Conservation (phyloP, 129 eudicot species). For the Helianthus tuberosus region DNA sequence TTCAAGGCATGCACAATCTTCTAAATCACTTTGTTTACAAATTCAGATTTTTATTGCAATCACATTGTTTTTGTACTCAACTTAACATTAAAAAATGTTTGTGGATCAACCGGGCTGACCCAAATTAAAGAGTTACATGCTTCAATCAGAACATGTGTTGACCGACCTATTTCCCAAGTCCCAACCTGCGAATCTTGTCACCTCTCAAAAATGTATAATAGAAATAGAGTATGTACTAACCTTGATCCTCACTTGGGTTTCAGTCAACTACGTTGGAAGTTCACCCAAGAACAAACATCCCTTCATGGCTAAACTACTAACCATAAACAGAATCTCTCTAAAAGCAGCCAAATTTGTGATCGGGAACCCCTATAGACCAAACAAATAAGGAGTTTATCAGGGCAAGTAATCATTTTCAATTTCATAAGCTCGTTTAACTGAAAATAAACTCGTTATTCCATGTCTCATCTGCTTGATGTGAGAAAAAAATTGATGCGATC, state of each 20-base stretch:
- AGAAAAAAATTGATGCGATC: neutral
- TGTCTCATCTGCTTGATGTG: neutral
- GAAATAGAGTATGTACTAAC: constrained; percentile 38
- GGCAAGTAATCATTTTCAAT: too few relatives aligned
- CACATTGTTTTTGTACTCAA: neutral
- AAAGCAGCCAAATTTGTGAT: constrained; percentile 58
- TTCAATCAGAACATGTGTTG: neutral
- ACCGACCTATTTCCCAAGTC: too few relatives aligned
- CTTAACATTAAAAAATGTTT: neutral
- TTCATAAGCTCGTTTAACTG: neutral
- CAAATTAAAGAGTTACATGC: too few relatives aligned
- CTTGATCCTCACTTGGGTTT: constrained; percentile 49
- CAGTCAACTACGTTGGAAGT: constrained; percentile 71
- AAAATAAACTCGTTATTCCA: neutral
- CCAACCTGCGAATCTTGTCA: neutral
- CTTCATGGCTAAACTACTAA: constrained; percentile 72
- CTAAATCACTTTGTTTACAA: neutral
- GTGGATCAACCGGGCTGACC: too few relatives aligned
- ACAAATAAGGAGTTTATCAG: neutral
- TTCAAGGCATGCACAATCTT: neutral
- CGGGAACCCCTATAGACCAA: constrained; percentile 68
- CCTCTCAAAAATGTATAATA: neutral
- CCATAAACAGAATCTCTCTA: constrained; percentile 51
- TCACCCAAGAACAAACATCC: constrained; percentile 81
- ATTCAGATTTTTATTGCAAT: neutral